These are phyloP conservation scores for Cystobasidiopsis lactophilus DNA, from an alignment of 768 basidiomycete genomes.

Conservation along the genomic window DNA sequence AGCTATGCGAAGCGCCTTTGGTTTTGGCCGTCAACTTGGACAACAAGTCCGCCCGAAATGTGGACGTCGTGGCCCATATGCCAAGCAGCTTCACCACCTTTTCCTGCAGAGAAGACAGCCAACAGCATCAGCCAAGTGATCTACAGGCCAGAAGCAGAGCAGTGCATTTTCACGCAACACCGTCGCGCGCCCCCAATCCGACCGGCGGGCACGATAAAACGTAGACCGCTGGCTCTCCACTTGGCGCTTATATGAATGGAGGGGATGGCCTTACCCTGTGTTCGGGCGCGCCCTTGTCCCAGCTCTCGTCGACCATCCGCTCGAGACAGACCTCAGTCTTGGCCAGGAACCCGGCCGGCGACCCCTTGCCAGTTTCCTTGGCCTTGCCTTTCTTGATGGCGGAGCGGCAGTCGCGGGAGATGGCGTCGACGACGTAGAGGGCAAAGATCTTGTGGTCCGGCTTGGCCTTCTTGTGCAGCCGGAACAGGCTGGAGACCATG, in stretches of 20 bases:
- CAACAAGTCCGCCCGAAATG: slow-evolving; percentile 44
- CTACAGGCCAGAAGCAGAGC: no score
- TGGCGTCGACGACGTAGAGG: slow-evolving; percentile 81
- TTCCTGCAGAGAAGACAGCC: slow-evolving; percentile 39
- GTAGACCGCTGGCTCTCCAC: no score
- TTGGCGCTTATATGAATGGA: background rate
- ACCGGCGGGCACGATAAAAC: no score
- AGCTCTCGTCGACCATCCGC: slow-evolving; percentile 68
- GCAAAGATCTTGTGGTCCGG: slow-evolving; percentile 53
- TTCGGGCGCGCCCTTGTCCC: slow-evolving; percentile 41
- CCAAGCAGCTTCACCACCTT: slow-evolving; percentile 93
- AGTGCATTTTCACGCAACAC: no score
- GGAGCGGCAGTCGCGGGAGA: slow-evolving; percentile 58
- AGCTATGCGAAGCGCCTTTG: background rate
- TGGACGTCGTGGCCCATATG: slow-evolving; percentile 81
- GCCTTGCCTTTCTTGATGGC: slow-evolving; percentile 42
- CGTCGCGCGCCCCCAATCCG: no score
- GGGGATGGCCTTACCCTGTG: slow-evolving; percentile 53
- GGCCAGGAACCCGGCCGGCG: slow-evolving; percentile 53
- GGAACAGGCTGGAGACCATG: slow-evolving; percentile 68
- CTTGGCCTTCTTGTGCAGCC: slow-evolving; percentile 60
- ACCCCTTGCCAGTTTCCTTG: slow-evolving; percentile 15
- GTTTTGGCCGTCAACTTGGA: background rate
- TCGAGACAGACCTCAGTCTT: slow-evolving; percentile 82
- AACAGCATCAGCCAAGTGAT: background rate